Conservation (phyloP, 306 rosid species). For the Oemleria cerasiformis region DNA sequence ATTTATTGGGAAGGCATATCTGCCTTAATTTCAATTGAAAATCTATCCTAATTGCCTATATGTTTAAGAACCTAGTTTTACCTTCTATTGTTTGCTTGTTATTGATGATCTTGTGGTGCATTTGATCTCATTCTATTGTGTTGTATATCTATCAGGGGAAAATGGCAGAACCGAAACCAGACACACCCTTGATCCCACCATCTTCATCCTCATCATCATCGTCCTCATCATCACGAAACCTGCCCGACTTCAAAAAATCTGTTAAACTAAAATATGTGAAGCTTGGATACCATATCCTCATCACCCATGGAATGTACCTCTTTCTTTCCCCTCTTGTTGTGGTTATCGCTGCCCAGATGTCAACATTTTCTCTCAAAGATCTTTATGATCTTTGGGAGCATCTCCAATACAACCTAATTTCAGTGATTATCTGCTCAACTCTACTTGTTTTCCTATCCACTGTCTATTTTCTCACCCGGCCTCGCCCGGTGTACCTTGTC, state of each 20-base stretch:
- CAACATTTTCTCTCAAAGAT: constrained; percentile 66
- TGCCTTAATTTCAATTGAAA: constrained; percentile 2
- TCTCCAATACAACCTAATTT: constrained; percentile 67
- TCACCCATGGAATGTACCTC: constrained; percentile 85
- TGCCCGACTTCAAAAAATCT: constrained; percentile 86
- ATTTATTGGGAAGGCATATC: neutral
- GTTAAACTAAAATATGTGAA: constrained; percentile 76
- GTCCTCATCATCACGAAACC: constrained; percentile 34
- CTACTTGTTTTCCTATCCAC: constrained; percentile 81
- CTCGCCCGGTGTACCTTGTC: constrained; percentile 72
- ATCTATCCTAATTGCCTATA: neutral
- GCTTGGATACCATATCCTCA: constrained; percentile 87
- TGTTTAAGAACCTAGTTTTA: neutral
- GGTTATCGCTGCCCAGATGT: constrained; percentile 64
- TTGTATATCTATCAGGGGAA: constrained; percentile 42
- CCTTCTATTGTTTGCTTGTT: neutral
- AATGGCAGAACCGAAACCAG: constrained; percentile 54
- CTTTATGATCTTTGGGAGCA: constrained; percentile 77
- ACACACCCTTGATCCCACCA: constrained; percentile 47
- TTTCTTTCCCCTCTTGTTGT: constrained; percentile 66
- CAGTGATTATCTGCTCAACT: constrained; percentile 63
- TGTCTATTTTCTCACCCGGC: constrained; percentile 73
- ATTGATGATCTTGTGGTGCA: constrained; percentile 6
- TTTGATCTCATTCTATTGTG: constrained; percentile 6
- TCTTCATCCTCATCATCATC: constrained; percentile 29